Evolutionary conservation across 768 basidiomycete species (phyloP).

Genomic region (Porpolomopsis calyptriformis): DNA sequence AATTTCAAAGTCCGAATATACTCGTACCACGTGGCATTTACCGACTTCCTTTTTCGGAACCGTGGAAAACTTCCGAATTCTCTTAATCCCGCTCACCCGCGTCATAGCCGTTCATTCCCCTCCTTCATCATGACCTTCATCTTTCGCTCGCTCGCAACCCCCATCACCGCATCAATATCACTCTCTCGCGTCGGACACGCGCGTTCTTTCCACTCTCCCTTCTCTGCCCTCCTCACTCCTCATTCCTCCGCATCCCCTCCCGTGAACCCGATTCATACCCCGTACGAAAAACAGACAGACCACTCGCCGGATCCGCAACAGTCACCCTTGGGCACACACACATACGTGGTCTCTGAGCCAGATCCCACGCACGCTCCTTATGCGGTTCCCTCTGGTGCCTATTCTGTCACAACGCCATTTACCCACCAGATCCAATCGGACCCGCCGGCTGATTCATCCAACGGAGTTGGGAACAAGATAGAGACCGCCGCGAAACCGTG

Average conservation of each 20-base stretch:
- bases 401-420: constrained; percentile 41
- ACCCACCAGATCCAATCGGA: too few relatives aligned
- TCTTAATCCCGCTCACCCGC: too few relatives aligned
- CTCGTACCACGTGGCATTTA: background rate
- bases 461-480: too few relatives aligned
- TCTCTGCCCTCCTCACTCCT: constrained; percentile 35
- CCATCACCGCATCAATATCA: constrained; percentile 1
- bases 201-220: constrained; percentile 60
- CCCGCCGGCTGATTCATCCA: too few relatives aligned
- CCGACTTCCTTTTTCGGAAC: background rate
- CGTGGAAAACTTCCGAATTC: too few relatives aligned
- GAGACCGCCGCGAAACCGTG: too few relatives aligned
- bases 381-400: constrained; percentile 63
- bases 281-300: constrained; percentile 58
- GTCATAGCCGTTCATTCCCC: too few relatives aligned
- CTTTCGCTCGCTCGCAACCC: background rate
- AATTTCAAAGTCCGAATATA: constrained; percentile 1
- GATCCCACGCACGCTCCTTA: constrained; percentile 52
- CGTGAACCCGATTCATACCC: constrained; percentile 20
- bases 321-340: constrained; percentile 32
- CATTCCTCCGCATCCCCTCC: constrained; percentile 25
- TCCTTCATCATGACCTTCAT: background rate
- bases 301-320: constrained; percentile 37
- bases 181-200: constrained; percentile 1
- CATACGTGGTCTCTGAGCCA: constrained; percentile 67